These are phyloP conservation scores for Eremothecium cymbalariae DNA, from an alignment of 1,139 yeast genomes.

Conservation along the genomic window DNA sequence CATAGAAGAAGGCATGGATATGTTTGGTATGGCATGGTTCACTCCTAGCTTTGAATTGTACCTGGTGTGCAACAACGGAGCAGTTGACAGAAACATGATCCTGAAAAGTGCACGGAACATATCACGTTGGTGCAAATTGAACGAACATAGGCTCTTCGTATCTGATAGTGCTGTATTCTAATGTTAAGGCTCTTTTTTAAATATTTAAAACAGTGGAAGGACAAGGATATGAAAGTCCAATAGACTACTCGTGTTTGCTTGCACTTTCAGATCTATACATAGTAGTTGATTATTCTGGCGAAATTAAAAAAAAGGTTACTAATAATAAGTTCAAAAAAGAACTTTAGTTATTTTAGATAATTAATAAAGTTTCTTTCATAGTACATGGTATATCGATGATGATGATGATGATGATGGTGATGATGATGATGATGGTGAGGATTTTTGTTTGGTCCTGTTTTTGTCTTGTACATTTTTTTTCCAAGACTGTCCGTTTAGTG, in stretches of 20 bases:
- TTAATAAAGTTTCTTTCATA: too few relatives aligned
- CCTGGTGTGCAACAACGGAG: slow-evolving; percentile 43
- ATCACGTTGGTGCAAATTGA: slow-evolving; percentile 48
- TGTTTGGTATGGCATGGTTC: slow-evolving; percentile 47
- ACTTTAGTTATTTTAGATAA: slow-evolving; percentile 2
- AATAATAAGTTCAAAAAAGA: slow-evolving; percentile 1
- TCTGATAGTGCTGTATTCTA: slow-evolving; percentile 52
- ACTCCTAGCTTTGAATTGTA: slow-evolving; percentile 52
- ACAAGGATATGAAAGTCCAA: too few relatives aligned
- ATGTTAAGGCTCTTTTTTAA: too few relatives aligned
- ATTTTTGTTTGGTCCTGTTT: too few relatives aligned
- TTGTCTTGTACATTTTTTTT: too few relatives aligned
- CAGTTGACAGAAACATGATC: slow-evolving; percentile 39
- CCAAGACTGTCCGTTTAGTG: too few relatives aligned
- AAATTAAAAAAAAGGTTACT: background rate
- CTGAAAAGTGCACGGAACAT: slow-evolving; percentile 46
- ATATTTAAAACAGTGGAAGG: too few relatives aligned
- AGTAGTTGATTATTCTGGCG: background rate
- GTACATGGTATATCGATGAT: too few relatives aligned
- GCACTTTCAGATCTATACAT: too few relatives aligned
- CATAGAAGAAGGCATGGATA: slow-evolving; percentile 26
- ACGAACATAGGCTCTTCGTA: slow-evolving; percentile 52
- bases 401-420: too few relatives aligned
- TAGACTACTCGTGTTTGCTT: too few relatives aligned
- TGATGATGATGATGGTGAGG: too few relatives aligned